Base-by-base conservation (phyloP, 345 rosid species). In the Jatropha curcas region DNA sequence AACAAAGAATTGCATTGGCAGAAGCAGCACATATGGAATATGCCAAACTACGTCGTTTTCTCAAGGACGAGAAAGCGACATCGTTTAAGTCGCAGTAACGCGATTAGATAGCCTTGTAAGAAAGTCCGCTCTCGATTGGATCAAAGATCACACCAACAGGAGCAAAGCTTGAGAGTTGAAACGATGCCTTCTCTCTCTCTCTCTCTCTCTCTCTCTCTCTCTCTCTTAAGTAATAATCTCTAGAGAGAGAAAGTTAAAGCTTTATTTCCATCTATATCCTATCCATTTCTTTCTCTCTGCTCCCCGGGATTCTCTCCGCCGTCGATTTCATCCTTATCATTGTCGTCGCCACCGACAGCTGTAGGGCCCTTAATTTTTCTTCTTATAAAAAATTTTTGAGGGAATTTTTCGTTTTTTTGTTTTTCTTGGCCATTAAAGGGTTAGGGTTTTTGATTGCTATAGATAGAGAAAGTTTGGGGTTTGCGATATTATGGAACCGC, bases 401-500 rank as follows among this genome's bases (percentile, higher is more conserved):
- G 65, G 46, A 60, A 50, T 37, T 60, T 60, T 27, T 48, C 52
- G 52, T 33, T 35, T 41, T 27, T 28, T 48, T 63, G 51, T 46
- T 35, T 27, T 27, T 19, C 43, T 28, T 60, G 19, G 9, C 45
- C 1, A 5, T 28, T 12, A 13, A 17, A 45, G 67, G 13, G 37
- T 33, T n/a, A n/a, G 67, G 50, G 50, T 62, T 37, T 62, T 62
- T 62, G 68, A 14, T 64, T 43, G 53, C 16, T 43, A 34, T 60
- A 41, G 65, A 25, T 55, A 31, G 34, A 28, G 58, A 14, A 4
- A 17, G 39, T 43, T 30, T 25, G 52, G 46, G 27, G 48, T 48
- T 48, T 41, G 12, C 11, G 48, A 17, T 51, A 16, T 34, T 39
- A 93, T 92, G 98, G 98, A 94, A 75, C 93, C 93, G 2, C 84